Evolutionary conservation across 352 stramenopile species (phyloP), one percentile per base, ranked within the genome.

Genomic region (Globisporangium heterothallicum): DNA sequence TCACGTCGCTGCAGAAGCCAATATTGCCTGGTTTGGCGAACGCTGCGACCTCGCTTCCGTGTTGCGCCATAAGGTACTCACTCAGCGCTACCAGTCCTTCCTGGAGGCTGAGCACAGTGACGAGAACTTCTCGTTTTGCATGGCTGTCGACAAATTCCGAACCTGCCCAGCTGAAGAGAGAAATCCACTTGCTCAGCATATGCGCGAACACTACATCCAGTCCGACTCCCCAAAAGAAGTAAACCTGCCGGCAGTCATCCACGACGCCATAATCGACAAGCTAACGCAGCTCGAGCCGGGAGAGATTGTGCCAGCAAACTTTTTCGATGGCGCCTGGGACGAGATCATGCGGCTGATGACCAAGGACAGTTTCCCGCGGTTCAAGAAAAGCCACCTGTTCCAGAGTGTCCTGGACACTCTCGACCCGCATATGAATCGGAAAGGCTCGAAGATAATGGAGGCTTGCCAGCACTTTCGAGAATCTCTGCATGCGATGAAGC

Each of bases 301-400:
- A 0, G 66, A 78, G 7, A 29, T 64, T 9, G 34, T 84, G 6
- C 47, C 59, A 13, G 21, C 45, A 13, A 73, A 53, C 0, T 80
- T 91, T 34, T 89, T 84, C 25, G 72, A 88, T 36, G 52, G 64
- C 0, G 70, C 80, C 3, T 78, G 66, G 42, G 67, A 88, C 29
- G 78, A 92, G 65, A 92, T 92, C 61, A 88, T 84, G 74, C 64
- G 63, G n/a, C 59, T 90, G 22, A 88, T 90, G 76, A 82, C 63
- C 27, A 87, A 88, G 51, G 78, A 92, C 62, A 88, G 74, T 29
- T 90, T 92, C 45, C 76, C 74, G 9, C 76, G 76, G 7, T 92
- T 90, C 65, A 89, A 92, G 55, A 87, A 86, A 56, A 86, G 73
- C 51, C 52, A 66, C 1, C 49, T 74, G 24, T 90, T 92, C 62